These are phyloP conservation scores for Sodiomyces alkalinus DNA, from an alignment of 2,329 filamentous ascomycete genomes.

Conservation along the genomic window DNA sequence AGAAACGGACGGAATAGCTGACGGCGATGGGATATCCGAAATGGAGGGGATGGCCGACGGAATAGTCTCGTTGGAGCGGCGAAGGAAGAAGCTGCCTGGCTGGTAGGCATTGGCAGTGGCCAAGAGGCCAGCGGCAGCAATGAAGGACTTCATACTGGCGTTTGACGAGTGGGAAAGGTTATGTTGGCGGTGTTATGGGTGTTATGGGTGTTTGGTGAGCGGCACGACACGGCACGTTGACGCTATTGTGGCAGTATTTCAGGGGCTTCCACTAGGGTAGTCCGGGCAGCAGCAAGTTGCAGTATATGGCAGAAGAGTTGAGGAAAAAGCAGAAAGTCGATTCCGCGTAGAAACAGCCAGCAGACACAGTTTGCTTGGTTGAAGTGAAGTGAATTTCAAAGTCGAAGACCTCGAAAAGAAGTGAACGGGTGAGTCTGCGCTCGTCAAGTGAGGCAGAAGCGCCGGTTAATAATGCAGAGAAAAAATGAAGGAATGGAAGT, in stretches of 20 bases:
- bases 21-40: no score
- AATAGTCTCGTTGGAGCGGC: constrained; percentile 9
- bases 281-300: neutral
- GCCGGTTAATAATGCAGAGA: no score
- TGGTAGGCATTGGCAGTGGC: constrained; percentile 25
- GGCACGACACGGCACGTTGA: constrained; percentile 1
- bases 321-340: constrained; percentile 9
- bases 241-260: no score
- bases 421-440: constrained; percentile 2
- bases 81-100: constrained; percentile 17
- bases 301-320: neutral
- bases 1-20: no score
- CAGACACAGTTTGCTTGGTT: constrained; percentile 9
- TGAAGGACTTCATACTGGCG: constrained; percentile 32
- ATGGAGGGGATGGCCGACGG: no score
- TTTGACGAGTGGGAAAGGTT: constrained; percentile 6
- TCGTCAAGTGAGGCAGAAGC: no score
- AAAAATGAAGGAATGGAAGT: constrained; percentile 8
- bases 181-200: neutral
- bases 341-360: constrained; percentile 6
- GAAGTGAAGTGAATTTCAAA: constrained; percentile 5
- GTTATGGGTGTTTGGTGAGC: neutral
- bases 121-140: constrained; percentile 27
- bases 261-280: constrained; percentile 2
- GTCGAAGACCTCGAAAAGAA: constrained; percentile 2